A percentile compares a stretch with the other conserved stretches of the same genome.
These are phyloP conservation scores for Globisporangium cederbergense DNA, from an alignment of 352 stramenopile genomes.

Conservation along the genomic window DNA sequence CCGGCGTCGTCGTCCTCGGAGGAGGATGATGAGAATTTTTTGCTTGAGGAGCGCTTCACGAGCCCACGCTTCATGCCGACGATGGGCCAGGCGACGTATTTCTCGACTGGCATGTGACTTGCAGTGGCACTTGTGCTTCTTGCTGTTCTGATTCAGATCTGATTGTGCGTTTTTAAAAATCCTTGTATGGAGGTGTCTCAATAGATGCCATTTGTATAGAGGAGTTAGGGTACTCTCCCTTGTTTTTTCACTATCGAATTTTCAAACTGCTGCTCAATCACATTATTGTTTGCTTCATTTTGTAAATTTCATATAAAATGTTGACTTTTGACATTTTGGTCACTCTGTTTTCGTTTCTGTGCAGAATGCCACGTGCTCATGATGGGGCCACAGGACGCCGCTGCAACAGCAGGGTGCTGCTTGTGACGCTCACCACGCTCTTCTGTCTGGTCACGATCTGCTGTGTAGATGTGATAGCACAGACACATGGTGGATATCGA, in stretches of 20 bases:
- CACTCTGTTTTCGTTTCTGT: background rate
- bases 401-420: background rate
- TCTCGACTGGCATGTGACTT: background rate
- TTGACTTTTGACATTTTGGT: background rate
- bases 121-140: background rate
- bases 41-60: background rate
- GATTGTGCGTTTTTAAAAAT: background rate
- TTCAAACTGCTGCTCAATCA: background rate
- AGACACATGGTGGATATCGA: background rate
- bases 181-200: too few relatives aligned
- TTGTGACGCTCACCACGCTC: background rate
- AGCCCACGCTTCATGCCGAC: constrained; percentile 12
- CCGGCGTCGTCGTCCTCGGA: constrained; percentile 5
- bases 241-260: too few relatives aligned
- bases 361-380: background rate
- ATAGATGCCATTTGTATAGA: too few relatives aligned
- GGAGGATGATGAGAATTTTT: constrained; percentile 14
- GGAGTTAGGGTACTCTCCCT: too few relatives aligned
- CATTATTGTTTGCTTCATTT: background rate
- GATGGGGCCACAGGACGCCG: background rate
- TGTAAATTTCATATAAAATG: background rate
- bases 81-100: constrained; percentile 9
- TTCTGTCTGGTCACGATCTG: background rate
- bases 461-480: background rate
- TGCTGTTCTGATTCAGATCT: background rate